phyloP scores from a whole-genome alignment of 805 yeast species.

The Sugiyamaella chiloensis region DNA sequence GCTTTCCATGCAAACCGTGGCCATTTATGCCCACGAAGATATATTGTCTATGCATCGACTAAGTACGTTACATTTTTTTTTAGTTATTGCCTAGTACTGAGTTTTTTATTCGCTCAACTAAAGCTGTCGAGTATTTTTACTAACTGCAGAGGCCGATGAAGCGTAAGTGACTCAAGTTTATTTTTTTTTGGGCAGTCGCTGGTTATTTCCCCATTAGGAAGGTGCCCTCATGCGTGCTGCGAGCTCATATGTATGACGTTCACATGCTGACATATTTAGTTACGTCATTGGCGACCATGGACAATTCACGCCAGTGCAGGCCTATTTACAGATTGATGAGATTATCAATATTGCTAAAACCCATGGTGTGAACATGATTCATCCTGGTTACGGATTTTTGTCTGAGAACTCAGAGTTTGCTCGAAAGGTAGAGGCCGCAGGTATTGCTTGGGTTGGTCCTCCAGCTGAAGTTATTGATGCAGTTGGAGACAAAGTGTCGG shows the following conservation, averaged over 20 bases:
- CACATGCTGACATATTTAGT: conserved; percentile 12
- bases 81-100: background rate
- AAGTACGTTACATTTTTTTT: conserved; percentile 34
- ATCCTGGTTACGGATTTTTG: conserved; percentile 48
- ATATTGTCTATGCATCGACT: conserved; percentile 90
- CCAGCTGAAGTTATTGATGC: conserved; percentile 81
- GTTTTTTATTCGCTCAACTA: background rate
- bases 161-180: conserved; percentile 26
- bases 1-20: conserved; percentile 94
- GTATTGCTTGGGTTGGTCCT: conserved; percentile 97
- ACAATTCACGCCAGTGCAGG: conserved; percentile 91
- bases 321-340: conserved; percentile 93
- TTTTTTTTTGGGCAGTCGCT: conserved; percentile 12
- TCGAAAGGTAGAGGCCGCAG: conserved; percentile 80
- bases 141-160: conserved; percentile 35
- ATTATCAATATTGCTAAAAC: conserved; percentile 79
- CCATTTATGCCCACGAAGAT: conserved; percentile 95
- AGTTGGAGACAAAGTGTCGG: conserved; percentile 96
- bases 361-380: conserved; percentile 80
- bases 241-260: background rate
- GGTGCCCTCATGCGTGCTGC: conserved; percentile 2
- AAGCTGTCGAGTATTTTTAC: background rate
- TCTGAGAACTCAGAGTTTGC: conserved; percentile 95
- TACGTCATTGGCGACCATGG: conserved; percentile 88
- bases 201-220: background rate